Conservation (phyloP, 176 grass and related monocot species). For the Oropetium thomaeum region DNA sequence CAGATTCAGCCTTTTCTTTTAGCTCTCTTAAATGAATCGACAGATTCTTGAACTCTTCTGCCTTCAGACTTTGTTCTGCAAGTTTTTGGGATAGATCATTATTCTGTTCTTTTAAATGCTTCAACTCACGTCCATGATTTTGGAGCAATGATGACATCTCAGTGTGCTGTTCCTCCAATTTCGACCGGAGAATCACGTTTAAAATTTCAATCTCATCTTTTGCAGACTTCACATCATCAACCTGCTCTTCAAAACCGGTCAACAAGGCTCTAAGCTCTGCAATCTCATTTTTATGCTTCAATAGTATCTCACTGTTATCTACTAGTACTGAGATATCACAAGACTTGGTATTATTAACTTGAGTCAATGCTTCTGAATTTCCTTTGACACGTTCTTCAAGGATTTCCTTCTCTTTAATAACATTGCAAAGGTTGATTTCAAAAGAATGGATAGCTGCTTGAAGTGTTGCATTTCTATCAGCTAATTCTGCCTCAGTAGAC, state of each 20-base stretch:
- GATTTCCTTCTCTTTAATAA: slow-evolving; percentile 51
- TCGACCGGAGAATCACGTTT: slow-evolving; percentile 72
- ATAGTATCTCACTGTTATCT: slow-evolving; percentile 22
- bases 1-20: slow-evolving; percentile 83
- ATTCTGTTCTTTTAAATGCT: slow-evolving; percentile 65
- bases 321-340: slow-evolving; percentile 33
- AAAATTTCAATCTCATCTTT: slow-evolving; percentile 72
- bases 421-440: slow-evolving; percentile 29
- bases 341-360: slow-evolving; percentile 37
- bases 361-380: slow-evolving; percentile 27
- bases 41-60: slow-evolving; percentile 89
- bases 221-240: slow-evolving; percentile 53
- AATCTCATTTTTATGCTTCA: slow-evolving; percentile 65
- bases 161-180: slow-evolving; percentile 68
- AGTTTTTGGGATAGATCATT: slow-evolving; percentile 72
- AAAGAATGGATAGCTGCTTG: slow-evolving; percentile 41
- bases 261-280: slow-evolving; percentile 48
- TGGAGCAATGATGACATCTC: slow-evolving; percentile 52
- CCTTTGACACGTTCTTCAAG: slow-evolving; percentile 39
- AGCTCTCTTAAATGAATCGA: slow-evolving; percentile 82
- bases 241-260: slow-evolving; percentile 51
- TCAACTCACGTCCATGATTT: slow-evolving; percentile 52
- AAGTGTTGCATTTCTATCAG: slow-evolving; percentile 51
- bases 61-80: slow-evolving; percentile 79
- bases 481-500: slow-evolving; percentile 46